Conservation (phyloP, 208 protist species). For the Acanthamoeba healyi region DNA sequence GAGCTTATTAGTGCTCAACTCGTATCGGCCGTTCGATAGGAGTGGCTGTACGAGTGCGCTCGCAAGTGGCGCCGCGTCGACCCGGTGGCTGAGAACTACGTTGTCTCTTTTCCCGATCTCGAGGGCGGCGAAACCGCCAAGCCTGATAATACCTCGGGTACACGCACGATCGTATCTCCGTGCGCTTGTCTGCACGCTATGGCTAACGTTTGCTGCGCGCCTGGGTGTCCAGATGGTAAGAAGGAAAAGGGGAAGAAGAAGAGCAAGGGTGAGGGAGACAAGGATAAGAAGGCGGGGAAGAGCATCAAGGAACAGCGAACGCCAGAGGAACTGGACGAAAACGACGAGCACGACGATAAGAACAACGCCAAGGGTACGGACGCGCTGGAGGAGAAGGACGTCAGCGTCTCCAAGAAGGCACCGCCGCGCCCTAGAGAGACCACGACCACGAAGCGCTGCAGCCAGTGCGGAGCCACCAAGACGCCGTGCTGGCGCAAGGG, state of each 20-base stretch:
- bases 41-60: conserved; percentile 67
- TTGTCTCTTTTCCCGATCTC: neutral
- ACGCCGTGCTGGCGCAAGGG: conserved; percentile 70
- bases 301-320: neutral
- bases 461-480: conserved; percentile 43
- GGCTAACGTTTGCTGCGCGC: no score
- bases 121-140: neutral
- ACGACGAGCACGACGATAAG: neutral
- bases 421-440: neutral
- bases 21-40: neutral
- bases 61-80: conserved; percentile 13
- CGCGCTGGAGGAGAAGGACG: neutral
- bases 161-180: no score
- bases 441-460: neutral
- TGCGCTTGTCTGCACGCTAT: no score
- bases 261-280: neutral
- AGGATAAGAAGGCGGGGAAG: neutral
- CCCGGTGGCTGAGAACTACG: neutral
- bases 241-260: conserved; percentile 12
- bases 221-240: neutral
- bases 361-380: neutral
- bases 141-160: no score
- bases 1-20: no score
- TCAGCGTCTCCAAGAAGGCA: neutral
- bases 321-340: neutral